Evolutionary conservation across 495 filamentous ascomycete species (phyloP).

Genomic region (Barbatosphaeria neglecta): DNA sequence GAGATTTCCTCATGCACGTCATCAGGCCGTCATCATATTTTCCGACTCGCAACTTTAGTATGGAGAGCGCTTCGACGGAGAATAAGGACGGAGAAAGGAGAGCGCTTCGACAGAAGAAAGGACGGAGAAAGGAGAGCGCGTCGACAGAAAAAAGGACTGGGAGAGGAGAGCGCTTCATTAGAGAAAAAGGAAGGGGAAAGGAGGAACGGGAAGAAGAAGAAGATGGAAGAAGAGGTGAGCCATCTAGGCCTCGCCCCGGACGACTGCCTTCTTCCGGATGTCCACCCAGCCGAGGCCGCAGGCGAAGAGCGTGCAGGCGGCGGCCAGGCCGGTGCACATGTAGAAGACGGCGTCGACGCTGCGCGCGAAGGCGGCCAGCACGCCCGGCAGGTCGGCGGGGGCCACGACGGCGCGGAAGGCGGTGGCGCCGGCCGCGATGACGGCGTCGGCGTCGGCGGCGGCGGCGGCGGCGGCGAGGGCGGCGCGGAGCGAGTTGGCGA

Average conservation of each 20-base stretch:
- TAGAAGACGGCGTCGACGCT: slow-evolving; percentile 31
- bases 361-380: slow-evolving; percentile 32
- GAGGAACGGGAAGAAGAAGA: too few relatives aligned
- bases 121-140: too few relatives aligned
- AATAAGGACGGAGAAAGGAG: too few relatives aligned
- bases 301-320: slow-evolving; percentile 16
- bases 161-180: not conserved
- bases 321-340: slow-evolving; percentile 19
- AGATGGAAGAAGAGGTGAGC: too few relatives aligned
- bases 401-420: slow-evolving; percentile 21
- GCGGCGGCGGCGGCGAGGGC: slow-evolving; percentile 22
- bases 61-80: too few relatives aligned
- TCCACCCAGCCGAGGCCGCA: slow-evolving; percentile 45
- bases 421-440: slow-evolving; percentile 18
- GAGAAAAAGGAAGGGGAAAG: too few relatives aligned
- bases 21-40: too few relatives aligned
- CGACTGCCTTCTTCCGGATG: slow-evolving; percentile 28
- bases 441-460: slow-evolving; percentile 6
- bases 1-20: too few relatives aligned
- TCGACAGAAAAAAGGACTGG: too few relatives aligned
- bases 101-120: too few relatives aligned
- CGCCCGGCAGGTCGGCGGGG: slow-evolving; percentile 8
- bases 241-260: not conserved
- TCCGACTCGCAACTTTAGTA: too few relatives aligned
- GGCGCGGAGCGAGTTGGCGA: slow-evolving; percentile 25